A percentile compares a stretch with the other conserved stretches of the same genome.
phyloP scores from a whole-genome alignment of 345 rosid genomes.

The Psidium friedrichsthalianum region DNA sequence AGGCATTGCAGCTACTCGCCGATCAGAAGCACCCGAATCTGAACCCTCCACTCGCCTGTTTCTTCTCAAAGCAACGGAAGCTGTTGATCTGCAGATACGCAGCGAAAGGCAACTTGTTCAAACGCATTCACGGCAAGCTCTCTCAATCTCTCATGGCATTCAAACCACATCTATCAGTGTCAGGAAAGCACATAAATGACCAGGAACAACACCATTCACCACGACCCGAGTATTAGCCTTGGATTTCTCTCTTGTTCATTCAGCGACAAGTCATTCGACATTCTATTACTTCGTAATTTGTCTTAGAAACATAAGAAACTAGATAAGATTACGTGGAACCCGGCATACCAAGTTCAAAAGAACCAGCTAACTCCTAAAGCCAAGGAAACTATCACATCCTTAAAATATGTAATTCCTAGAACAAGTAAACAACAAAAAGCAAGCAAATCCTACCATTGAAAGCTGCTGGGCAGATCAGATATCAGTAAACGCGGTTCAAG shows the following conservation, averaged over 20 bases:
- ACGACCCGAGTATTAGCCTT: accelerated
- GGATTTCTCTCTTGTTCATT: neutral
- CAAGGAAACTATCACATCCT: neutral
- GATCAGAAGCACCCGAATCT: constrained; percentile 36
- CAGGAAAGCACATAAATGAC: neutral
- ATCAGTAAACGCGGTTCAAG: neutral
- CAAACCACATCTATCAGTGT: neutral
- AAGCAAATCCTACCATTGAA: neutral
- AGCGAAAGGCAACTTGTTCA: constrained; percentile 33
- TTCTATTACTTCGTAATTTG: neutral
- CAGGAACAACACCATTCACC: neutral
- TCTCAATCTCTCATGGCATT: neutral
- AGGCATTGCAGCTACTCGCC: constrained; percentile 16
- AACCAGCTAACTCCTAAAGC: neutral
- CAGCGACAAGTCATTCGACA: neutral
- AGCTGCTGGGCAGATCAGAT: neutral
- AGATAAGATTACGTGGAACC: neutral
- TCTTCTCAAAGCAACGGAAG: constrained; percentile 55
- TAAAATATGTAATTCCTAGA: neutral
- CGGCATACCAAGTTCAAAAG: neutral
- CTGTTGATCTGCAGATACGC: constrained; percentile 24
- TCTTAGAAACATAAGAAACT: neutral
- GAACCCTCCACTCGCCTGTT: constrained; percentile 53
- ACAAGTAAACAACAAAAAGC: neutral
- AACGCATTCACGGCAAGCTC: constrained; percentile 37